phyloP scores from a whole-genome alignment of 1,284 basidiomycete species.

The Irpex lacteus region DNA sequence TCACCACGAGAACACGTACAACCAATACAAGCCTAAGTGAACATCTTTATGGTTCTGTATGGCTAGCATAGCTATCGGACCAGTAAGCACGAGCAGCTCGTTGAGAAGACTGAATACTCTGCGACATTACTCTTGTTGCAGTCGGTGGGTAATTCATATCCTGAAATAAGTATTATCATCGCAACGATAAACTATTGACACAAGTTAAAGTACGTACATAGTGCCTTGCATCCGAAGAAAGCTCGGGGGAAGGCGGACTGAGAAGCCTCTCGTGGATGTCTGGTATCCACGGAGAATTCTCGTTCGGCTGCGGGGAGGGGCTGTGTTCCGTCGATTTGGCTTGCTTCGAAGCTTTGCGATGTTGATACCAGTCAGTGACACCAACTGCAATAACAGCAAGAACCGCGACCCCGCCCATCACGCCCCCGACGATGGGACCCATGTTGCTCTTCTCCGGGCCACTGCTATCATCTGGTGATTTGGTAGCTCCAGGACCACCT shows the following conservation, averaged over 20 bases:
- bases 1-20: no score
- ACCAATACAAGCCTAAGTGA: no score
- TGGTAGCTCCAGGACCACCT: background rate
- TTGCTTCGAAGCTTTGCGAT: background rate
- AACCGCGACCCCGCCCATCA: background rate
- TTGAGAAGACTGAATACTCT: background rate
- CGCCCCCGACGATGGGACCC: background rate
- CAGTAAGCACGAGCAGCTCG: no score
- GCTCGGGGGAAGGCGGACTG: background rate
- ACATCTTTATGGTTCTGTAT: no score
- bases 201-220: background rate
- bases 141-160: background rate
- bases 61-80: no score
- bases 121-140: background rate
- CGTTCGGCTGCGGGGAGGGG: background rate
- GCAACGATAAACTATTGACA: background rate
- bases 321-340: background rate
- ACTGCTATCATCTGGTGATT: background rate
- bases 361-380: background rate
- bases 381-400: background rate
- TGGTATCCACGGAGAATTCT: background rate
- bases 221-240: background rate
- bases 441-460: background rate
- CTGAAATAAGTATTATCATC: background rate
- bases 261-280: background rate